phyloP scores from a whole-genome alignment of 1,284 basidiomycete genomes.

The Rhodotorula mucilaginosa region DNA sequence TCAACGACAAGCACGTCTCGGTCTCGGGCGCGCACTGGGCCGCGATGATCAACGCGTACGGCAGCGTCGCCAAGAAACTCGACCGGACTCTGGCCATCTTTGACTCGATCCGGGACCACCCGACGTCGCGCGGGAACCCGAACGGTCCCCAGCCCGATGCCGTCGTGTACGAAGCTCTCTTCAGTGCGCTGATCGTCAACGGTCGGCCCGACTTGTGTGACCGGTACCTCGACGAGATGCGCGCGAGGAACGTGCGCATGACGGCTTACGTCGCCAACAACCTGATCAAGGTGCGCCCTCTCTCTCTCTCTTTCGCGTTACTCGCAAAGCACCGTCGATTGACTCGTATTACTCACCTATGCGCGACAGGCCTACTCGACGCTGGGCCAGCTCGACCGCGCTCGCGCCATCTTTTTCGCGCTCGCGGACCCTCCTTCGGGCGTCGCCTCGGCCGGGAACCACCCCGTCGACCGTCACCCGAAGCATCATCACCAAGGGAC shows the following conservation, averaged over 20 bases:
- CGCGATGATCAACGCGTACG: slow-evolving; percentile 84
- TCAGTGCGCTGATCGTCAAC: slow-evolving; percentile 80
- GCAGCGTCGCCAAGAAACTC: slow-evolving; percentile 74
- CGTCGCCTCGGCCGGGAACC: slow-evolving; percentile 84
- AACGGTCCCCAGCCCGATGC: slow-evolving; percentile 63
- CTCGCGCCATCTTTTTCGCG: slow-evolving; percentile 77
- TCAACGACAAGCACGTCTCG: slow-evolving; percentile 55
- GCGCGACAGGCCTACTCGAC: slow-evolving; percentile 64
- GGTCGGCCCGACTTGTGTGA: slow-evolving; percentile 77
- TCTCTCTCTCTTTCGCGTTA: neutral
- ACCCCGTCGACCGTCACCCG: slow-evolving; percentile 58
- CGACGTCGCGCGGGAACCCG: slow-evolving; percentile 46
- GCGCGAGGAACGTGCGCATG: slow-evolving; percentile 67
- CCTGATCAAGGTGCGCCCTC: slow-evolving; percentile 65
- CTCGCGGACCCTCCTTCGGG: slow-evolving; percentile 82
- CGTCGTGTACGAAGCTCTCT: slow-evolving; percentile 83
- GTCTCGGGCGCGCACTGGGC: slow-evolving; percentile 89
- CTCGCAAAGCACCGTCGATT: neutral
- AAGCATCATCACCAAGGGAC: slow-evolving; percentile 52
- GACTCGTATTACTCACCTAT: slow-evolving; percentile 2
- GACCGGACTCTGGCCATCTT: slow-evolving; percentile 75
- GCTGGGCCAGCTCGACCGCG: slow-evolving; percentile 65
- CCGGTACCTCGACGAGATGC: slow-evolving; percentile 65
- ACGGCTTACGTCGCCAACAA: slow-evolving; percentile 96
- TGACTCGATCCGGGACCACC: slow-evolving; percentile 65